A percentile compares a stretch with the other conserved stretches of the same genome.
Conservation (phyloP, 2,329 filamentous ascomycete genomes). For the Ophiostoma ulmi region DNA sequence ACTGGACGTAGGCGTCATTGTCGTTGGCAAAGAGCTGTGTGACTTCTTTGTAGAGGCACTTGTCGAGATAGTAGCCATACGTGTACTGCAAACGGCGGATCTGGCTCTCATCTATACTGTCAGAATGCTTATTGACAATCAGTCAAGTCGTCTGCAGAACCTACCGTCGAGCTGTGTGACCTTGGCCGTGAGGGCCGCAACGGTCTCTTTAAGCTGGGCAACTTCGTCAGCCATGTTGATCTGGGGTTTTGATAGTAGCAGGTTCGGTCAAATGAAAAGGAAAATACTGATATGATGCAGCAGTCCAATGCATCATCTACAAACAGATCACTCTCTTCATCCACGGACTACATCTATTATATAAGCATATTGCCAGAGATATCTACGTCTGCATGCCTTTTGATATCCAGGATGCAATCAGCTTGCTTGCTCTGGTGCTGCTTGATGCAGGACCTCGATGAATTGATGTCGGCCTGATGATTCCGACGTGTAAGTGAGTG, state of each 20-base stretch:
- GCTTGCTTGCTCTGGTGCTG: not conserved
- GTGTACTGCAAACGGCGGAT: conserved; percentile 53
- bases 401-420: not conserved
- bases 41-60: conserved; percentile 53
- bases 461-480: not conserved
- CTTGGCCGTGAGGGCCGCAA: conserved; percentile 27
- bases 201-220: conserved; percentile 27
- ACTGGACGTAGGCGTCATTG: conserved; percentile 51
- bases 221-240: conserved; percentile 26
- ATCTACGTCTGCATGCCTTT: not conserved
- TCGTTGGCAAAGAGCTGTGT: conserved; percentile 47
- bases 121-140: not conserved
- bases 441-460: not conserved
- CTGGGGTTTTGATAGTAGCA: not conserved
- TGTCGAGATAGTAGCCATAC: conserved; percentile 56
- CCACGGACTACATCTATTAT: not conserved
- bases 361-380: not conserved
- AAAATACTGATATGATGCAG: no score
- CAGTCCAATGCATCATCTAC: not conserved
- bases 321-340: not conserved
- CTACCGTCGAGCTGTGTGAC: conserved; percentile 25
- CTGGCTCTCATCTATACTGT: conserved; percentile 45
- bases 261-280: no score
- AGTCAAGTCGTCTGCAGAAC: not conserved
- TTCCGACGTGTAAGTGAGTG: not conserved